A percentile compares a stretch with the other conserved stretches of the same genome.
These are phyloP conservation scores for Mucor sp. DNA, from an alignment of 371 early-diverging fungal genomes.

Conservation along the genomic window DNA sequence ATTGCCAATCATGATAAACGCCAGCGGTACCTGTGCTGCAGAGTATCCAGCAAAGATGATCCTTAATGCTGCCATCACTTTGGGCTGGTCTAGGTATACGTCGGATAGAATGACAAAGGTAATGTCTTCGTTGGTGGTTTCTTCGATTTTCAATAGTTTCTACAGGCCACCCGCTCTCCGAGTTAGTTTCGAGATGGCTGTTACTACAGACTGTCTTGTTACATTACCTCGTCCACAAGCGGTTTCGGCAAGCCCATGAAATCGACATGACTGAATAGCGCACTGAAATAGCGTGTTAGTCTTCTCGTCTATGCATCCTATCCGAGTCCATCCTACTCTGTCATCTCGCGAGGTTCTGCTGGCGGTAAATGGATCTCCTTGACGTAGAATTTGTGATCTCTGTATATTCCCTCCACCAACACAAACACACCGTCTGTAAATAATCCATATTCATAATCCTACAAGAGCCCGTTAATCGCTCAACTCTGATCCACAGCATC, in stretches of 20 bases:
- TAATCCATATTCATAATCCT: slow-evolving; percentile 66
- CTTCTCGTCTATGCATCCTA: neutral
- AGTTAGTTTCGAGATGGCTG: neutral
- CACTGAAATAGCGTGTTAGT: slow-evolving; percentile 17
- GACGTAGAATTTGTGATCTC: slow-evolving; percentile 69
- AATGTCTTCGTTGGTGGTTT: slow-evolving; percentile 59
- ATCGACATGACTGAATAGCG: slow-evolving; percentile 56
- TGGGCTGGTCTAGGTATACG: slow-evolving; percentile 82
- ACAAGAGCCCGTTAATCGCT: neutral
- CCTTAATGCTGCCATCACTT: slow-evolving; percentile 60
- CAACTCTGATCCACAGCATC: neutral
- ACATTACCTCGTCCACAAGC: slow-evolving; percentile 48
- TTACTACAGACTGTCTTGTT: neutral
- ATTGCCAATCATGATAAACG: slow-evolving; percentile 85
- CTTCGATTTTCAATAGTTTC: slow-evolving; percentile 36
- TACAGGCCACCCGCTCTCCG: slow-evolving; percentile 5
- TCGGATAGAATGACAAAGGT: slow-evolving; percentile 82
- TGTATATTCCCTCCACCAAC: slow-evolving; percentile 77
- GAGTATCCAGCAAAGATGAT: slow-evolving; percentile 75
- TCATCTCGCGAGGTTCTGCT: slow-evolving; percentile 64
- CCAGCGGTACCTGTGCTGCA: slow-evolving; percentile 65
- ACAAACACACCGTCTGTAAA: slow-evolving; percentile 87
- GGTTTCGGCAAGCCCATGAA: slow-evolving; percentile 59
- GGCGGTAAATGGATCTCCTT: slow-evolving; percentile 77
- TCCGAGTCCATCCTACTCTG: slow-evolving; percentile 47